phyloP scores from a whole-genome alignment of 805 yeast species.

The Starmerella etchellsii region DNA sequence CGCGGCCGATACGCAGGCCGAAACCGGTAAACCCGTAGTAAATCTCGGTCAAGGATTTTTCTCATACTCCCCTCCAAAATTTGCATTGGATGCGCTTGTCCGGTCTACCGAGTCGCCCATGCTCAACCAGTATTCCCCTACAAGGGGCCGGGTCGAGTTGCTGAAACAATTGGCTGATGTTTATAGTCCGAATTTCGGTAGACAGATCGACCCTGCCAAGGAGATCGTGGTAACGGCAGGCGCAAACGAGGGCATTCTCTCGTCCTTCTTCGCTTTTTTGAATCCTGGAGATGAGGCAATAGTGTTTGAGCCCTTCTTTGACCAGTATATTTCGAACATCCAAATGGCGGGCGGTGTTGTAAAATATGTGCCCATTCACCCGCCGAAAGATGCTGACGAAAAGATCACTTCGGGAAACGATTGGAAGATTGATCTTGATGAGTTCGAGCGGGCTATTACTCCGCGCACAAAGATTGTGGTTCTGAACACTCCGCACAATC shows the following conservation, averaged over 20 bases:
- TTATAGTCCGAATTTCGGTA: conserved; percentile 55
- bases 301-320: conserved; percentile 94
- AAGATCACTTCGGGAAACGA: conserved; percentile 66
- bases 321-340: conserved; percentile 88
- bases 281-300: conserved; percentile 87
- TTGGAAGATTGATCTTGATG: conserved; percentile 75
- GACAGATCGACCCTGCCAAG: conserved; percentile 39
- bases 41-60: conserved; percentile 96
- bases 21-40: conserved; percentile 61
- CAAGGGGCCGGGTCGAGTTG: conserved; percentile 72
- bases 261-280: conserved; percentile 73
- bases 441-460: conserved; percentile 57
- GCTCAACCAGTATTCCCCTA: conserved; percentile 84
- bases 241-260: conserved; percentile 88
- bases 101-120: conserved; percentile 59
- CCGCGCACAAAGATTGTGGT: conserved; percentile 74
- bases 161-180: conserved; percentile 55
- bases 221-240: conserved; percentile 84
- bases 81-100: conserved; percentile 72
- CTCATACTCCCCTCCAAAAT: conserved; percentile 91
- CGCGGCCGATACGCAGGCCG: conserved; percentile 65
- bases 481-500: conserved; percentile 90
- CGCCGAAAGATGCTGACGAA: conserved; percentile 57
- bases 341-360: conserved; percentile 89
- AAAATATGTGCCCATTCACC: conserved; percentile 72